Percentiles rank a stretch among this genome's conserved stretches.
Conservation (phyloP, 495 filamentous ascomycete genomes). For the Immersiella caudata region DNA sequence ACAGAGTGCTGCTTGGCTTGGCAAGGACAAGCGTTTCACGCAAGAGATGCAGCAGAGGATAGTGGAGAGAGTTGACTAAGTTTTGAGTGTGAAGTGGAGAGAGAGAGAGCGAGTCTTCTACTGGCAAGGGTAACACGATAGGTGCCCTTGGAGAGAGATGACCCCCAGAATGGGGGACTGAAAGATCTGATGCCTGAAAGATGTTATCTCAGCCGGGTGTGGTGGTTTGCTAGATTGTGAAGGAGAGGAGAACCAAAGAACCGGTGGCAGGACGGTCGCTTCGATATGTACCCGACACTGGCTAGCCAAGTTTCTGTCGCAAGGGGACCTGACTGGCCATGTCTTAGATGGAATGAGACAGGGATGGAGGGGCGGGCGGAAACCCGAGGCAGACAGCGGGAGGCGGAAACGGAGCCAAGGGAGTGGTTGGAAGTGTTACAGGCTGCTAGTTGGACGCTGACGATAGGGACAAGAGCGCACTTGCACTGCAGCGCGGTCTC, state of each 20-base stretch:
- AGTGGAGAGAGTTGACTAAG: not conserved
- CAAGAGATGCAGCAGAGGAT: not conserved
- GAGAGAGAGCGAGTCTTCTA: not conserved
- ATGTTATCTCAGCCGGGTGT: slow-evolving; percentile 19
- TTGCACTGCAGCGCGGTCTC: not conserved
- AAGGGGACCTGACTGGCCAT: not conserved
- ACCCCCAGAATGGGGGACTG: slow-evolving; percentile 35
- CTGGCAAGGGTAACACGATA: not conserved
- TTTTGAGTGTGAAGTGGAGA: not conserved
- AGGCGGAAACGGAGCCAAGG: not conserved
- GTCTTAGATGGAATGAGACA: slow-evolving; percentile 27
- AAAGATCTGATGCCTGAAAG: slow-evolving; percentile 12
- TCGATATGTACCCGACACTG: slow-evolving; percentile 20
- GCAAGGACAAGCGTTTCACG: not conserved
- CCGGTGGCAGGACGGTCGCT: not conserved
- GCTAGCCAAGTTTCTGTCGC: slow-evolving; percentile 21
- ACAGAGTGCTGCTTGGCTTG: not conserved
- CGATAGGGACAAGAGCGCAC: not conserved
- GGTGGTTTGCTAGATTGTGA: not conserved
- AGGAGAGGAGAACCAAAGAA: slow-evolving; percentile 9
- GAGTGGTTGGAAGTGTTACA: not conserved
- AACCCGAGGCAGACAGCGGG: not conserved
- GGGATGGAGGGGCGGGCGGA: slow-evolving; percentile 11
- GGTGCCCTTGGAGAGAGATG: slow-evolving; percentile 15
- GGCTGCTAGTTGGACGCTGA: not conserved